Percentiles rank a stretch among this genome's conserved stretches.
phyloP scores from a whole-genome alignment of 352 stramenopile species.

The Thraustochytrium striatum region DNA sequence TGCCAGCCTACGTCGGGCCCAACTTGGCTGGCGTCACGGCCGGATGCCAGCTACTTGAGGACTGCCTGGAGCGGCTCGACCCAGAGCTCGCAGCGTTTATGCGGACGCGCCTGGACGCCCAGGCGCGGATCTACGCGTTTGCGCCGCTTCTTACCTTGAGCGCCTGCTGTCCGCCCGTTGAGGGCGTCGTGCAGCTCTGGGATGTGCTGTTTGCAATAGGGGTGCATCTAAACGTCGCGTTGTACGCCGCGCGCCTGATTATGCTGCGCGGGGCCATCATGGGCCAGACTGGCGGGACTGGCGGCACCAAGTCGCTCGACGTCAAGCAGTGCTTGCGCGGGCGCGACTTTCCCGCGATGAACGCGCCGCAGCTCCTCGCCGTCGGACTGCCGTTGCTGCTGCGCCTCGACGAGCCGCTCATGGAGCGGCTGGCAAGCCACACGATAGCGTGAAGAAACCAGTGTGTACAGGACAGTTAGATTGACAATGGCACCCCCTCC shows the following conservation, averaged over 20 bases:
- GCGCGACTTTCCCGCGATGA: constrained; percentile 34
- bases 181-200: constrained; percentile 79
- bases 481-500: background rate
- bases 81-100: constrained; percentile 67
- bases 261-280: constrained; percentile 72
- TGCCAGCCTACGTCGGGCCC: constrained; percentile 68
- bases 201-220: constrained; percentile 82
- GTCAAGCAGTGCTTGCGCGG: constrained; percentile 33
- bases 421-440: background rate
- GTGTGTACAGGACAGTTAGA: background rate
- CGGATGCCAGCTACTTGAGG: constrained; percentile 48
- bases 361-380: background rate
- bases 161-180: constrained; percentile 76
- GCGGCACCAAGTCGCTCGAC: background rate
- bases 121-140: constrained; percentile 75
- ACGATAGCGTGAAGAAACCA: background rate
- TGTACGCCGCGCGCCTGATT: constrained; percentile 78
- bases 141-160: constrained; percentile 79
- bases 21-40: constrained; percentile 36
- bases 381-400: constrained; percentile 37
- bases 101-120: constrained; percentile 70
- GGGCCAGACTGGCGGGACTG: constrained; percentile 13
- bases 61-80: constrained; percentile 59
- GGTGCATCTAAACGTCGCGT: constrained; percentile 79
- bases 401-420: constrained; percentile 2